Evolutionary conservation across 2,329 filamentous ascomycete genomes (phyloP).

Genomic region (Raffaelea ambrosiae): DNA sequence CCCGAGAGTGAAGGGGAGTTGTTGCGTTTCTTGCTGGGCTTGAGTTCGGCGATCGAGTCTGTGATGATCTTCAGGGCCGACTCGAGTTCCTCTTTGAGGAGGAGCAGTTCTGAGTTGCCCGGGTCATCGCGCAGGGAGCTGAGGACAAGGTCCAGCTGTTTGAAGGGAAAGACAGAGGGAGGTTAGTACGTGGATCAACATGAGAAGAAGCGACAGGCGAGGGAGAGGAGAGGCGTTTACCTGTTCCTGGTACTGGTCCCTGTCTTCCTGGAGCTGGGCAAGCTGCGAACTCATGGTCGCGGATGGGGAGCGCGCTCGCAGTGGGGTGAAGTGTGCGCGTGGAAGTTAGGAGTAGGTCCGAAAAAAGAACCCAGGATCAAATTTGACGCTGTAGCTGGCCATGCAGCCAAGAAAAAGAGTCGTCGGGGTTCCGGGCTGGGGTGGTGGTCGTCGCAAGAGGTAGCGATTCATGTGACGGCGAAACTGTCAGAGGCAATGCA

Average conservation of each 20-base stretch:
- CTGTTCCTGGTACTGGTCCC: conserved; percentile 48
- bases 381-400: too few species aligned
- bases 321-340: too few species aligned
- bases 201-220: background rate
- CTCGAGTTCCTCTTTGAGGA: conserved; percentile 72
- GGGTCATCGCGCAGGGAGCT: conserved; percentile 71
- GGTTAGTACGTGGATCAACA: background rate
- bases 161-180: background rate
- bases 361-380: too few species aligned
- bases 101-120: conserved; percentile 67
- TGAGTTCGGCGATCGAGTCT: conserved; percentile 72
- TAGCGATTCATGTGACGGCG: too few species aligned
- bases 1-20: conserved; percentile 26
- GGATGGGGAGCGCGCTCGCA: background rate
- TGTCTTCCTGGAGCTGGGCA: conserved; percentile 39
- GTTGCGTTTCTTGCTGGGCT: conserved; percentile 34
- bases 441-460: too few species aligned
- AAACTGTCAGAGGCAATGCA: too few species aligned
- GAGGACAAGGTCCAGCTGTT: conserved; percentile 67
- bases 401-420: too few species aligned
- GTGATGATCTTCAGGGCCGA: conserved; percentile 72
- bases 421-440: too few species aligned
- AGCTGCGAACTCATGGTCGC: conserved; percentile 24
- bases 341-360: too few species aligned
- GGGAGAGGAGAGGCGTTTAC: conserved; percentile 22